Base-by-base conservation (phyloP, 106 monocot genomes). In the Agapanthus africanus region DNA sequence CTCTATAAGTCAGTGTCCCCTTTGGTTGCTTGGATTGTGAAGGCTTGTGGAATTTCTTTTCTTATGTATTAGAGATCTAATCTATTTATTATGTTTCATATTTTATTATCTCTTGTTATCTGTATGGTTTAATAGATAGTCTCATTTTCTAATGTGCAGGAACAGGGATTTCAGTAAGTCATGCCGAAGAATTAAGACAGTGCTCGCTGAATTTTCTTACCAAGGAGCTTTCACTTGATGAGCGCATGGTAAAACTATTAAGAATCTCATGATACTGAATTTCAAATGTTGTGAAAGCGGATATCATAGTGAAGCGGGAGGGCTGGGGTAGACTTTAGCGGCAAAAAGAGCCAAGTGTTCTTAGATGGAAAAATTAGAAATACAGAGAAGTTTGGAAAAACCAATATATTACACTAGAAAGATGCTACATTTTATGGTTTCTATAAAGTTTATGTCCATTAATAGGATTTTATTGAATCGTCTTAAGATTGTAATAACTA, bases 171-270 rank as follows among this genome's bases (percentile, higher is more conserved):
- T 73, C 77, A 11, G 78, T 60, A 71, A 59, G 28, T 71, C 88
- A 95, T 69, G 87, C 81, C 36, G 66, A 74, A 47, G 66, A 30
- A 38, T 77, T 95, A 67, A 80, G 90, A 72, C 70, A 70, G 35
- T 59, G 27, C 0, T 80, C 82, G 65, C 68, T 95, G 11, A 67
- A 68, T 59, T 85, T 79, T 81, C 81, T 95, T 65, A 16, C 81
- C 19, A 68, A 76, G 54, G 81, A 83, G 67, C 50, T 36, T 61
- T 61, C 33, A 61, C 28, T 57, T 42, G 59, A 21, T 72, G 42
- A 22, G 21, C 11, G 16, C 42, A 41, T 39, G 13, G 30, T 30
- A 11, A 21, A 3, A 21, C 44, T 19, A 50, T 50, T 2, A 0
- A 2, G 1, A n/a, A 2, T 19, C 2, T 21, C n/a, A 50, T 21